Conservation (phyloP, 345 rosid genomes). For the Eutrema japonicum region DNA sequence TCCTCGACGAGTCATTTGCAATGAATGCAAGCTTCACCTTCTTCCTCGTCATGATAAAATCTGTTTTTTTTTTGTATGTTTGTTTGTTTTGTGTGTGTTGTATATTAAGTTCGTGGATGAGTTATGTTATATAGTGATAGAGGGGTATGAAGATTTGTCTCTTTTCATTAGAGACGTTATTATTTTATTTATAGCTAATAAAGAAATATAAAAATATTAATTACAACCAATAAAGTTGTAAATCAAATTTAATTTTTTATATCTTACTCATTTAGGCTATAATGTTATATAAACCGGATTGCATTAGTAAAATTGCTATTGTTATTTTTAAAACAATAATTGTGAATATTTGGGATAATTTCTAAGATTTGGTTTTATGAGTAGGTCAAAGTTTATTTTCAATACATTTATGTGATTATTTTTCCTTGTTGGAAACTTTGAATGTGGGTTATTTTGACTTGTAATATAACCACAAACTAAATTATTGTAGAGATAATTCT, state of each 20-base stretch:
- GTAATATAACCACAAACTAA: no score
- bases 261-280: not conserved
- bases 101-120: not conserved
- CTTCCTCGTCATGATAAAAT: slow-evolving; percentile 22
- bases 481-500: not conserved
- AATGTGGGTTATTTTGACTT: no score
- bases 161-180: not conserved
- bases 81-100: slow-evolving; percentile 6
- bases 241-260: no score
- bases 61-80: not conserved
- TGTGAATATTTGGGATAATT: not conserved
- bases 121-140: slow-evolving; percentile 29
- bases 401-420: no score
- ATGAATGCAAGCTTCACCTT: slow-evolving; percentile 47
- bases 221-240: not conserved
- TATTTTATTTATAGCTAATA: not conserved
- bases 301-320: not conserved
- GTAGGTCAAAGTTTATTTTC: no score
- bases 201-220: slow-evolving; percentile 4
- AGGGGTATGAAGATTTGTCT: not conserved
- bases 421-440: no score
- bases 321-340: not conserved
- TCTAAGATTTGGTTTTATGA: not conserved
- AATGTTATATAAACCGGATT: not conserved
- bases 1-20: slow-evolving; percentile 33